phyloP scores from a whole-genome alignment of 495 filamentous ascomycete species.

The Talaromyces liani region DNA sequence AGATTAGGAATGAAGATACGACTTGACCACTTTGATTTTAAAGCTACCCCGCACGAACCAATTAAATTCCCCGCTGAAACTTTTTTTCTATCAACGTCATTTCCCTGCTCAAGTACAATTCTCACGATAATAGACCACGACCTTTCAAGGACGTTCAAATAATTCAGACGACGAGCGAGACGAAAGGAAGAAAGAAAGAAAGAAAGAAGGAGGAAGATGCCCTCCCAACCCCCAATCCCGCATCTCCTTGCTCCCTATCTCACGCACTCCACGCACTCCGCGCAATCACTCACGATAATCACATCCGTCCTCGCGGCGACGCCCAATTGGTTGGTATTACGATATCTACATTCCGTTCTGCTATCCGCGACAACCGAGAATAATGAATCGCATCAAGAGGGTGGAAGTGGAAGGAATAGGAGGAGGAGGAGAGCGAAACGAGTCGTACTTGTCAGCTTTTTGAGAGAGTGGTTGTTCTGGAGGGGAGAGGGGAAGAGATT shows the following conservation, averaged over 20 bases:
- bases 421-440: conserved; percentile 13
- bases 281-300: conserved; percentile 56
- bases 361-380: conserved; percentile 24
- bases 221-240: conserved; percentile 50
- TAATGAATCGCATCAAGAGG: not conserved
- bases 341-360: conserved; percentile 50
- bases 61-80: conserved; percentile 21
- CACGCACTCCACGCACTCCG: conserved; percentile 12
- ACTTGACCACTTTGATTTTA: not conserved
- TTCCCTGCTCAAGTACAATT: no score
- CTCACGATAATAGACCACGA: no score
- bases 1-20: not conserved
- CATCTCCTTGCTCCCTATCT: conserved; percentile 63
- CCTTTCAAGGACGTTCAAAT: no score
- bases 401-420: not conserved
- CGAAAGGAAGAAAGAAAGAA: not conserved
- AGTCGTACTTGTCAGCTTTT: conserved; percentile 75
- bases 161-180: no score
- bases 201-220: conserved; percentile 23
- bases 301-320: conserved; percentile 65
- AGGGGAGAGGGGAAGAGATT: conserved; percentile 51
- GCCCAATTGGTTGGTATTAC: conserved; percentile 66
- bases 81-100: conserved; percentile 24
- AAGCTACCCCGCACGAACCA: conserved; percentile 13
- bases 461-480: conserved; percentile 75